These are phyloP conservation scores for Leccinum obscurum DNA, from an alignment of 768 basidiomycete genomes.

Conservation along the genomic window DNA sequence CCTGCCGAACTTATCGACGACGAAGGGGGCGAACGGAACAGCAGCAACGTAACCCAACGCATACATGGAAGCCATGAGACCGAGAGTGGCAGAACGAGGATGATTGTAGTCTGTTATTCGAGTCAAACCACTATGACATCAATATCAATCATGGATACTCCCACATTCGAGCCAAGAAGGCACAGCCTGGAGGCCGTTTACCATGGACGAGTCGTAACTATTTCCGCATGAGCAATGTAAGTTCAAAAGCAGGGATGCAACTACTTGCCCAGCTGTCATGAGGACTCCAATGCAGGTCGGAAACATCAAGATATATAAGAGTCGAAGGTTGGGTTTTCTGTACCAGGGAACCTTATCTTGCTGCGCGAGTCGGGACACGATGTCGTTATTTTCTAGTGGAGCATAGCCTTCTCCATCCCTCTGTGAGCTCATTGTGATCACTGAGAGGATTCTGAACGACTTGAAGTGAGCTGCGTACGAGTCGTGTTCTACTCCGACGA, in stretches of 20 bases:
- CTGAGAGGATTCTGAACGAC: background rate
- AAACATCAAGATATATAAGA: constrained; percentile 55
- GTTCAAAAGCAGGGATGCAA: background rate
- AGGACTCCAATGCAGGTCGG: constrained; percentile 35
- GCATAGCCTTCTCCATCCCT: background rate
- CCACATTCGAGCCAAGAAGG: background rate
- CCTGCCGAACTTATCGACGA: background rate
- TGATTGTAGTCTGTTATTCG: background rate
- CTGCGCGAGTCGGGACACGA: constrained; percentile 5
- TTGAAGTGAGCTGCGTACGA: no score
- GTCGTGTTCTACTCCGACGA: no score
- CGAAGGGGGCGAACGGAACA: background rate
- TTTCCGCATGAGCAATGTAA: background rate
- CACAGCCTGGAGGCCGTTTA: background rate
- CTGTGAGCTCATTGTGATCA: background rate
- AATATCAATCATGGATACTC: background rate
- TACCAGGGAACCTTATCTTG: constrained; percentile 62
- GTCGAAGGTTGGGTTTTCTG: constrained; percentile 55
- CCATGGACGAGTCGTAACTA: background rate
- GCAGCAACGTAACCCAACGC: background rate
- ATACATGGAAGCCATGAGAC: background rate
- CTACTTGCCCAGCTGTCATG: constrained; percentile 1
- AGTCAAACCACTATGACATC: background rate
- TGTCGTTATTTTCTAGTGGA: background rate
- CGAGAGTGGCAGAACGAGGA: background rate